A percentile compares a stretch with the other conserved stretches of the same genome.
phyloP scores from a whole-genome alignment of 2,329 filamentous ascomycete genomes.

The Xylariaceae sp. region DNA sequence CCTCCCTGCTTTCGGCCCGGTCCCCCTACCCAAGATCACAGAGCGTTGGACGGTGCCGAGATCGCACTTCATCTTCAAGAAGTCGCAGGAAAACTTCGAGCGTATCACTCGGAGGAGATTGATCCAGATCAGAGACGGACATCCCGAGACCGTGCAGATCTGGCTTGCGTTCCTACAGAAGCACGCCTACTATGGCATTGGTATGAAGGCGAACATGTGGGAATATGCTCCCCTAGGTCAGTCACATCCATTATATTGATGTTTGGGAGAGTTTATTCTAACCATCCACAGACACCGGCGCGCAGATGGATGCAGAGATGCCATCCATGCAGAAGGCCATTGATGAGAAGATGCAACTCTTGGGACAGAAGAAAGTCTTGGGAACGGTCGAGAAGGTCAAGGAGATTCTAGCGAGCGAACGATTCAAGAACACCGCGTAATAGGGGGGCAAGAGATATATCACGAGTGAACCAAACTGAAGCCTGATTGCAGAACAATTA shows the following conservation, averaged over 20 bases:
- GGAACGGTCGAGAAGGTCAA: slow-evolving; percentile 52
- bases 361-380: slow-evolving; percentile 48
- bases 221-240: slow-evolving; percentile 72
- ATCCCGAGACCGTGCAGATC: slow-evolving; percentile 80
- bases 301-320: slow-evolving; percentile 41
- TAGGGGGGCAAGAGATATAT: slow-evolving; percentile 14
- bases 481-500: slow-evolving; percentile 19
- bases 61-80: slow-evolving; percentile 91
- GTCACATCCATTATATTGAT: slow-evolving; percentile 20
- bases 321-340: slow-evolving; percentile 37
- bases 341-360: slow-evolving; percentile 49
- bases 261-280: background rate
- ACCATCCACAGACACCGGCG: slow-evolving; percentile 41
- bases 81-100: slow-evolving; percentile 97
- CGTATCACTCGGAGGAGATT: slow-evolving; percentile 77
- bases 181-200: slow-evolving; percentile 90
- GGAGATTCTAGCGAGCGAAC: slow-evolving; percentile 50
- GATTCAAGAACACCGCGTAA: slow-evolving; percentile 37
- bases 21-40: slow-evolving; percentile 77
- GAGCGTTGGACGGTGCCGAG: slow-evolving; percentile 93
- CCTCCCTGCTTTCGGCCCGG: slow-evolving; percentile 77
- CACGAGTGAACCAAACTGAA: slow-evolving; percentile 16
- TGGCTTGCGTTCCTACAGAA: slow-evolving; percentile 93
- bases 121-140: slow-evolving; percentile 88
- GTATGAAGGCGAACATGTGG: slow-evolving; percentile 98